These are phyloP conservation scores for Salvia rosmarinus DNA, from an alignment of 257 asterid species.

Conservation along the genomic window DNA sequence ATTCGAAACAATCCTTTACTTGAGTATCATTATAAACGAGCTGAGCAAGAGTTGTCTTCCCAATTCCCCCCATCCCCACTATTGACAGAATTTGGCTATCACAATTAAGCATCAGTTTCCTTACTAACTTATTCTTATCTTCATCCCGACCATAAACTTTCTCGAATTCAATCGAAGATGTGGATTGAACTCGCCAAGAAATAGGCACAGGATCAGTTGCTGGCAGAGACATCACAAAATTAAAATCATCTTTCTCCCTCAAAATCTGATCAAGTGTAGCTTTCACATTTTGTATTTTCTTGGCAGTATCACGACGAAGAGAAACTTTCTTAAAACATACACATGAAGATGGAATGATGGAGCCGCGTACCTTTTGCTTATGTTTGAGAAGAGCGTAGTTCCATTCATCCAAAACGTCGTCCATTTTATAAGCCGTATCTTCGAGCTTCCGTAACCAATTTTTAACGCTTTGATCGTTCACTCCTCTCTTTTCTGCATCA, in stretches of 20 bases:
- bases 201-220: background rate
- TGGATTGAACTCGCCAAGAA: constrained; percentile 15
- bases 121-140: constrained; percentile 25
- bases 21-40: background rate
- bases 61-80: background rate
- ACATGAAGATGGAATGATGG: constrained; percentile 19
- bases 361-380: background rate
- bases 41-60: background rate
- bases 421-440: constrained; percentile 14
- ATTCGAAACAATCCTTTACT: constrained; percentile 21
- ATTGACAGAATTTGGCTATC: background rate
- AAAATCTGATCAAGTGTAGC: too few species aligned
- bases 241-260: constrained; percentile 28
- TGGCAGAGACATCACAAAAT: constrained; percentile 9
- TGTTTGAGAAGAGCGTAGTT: background rate
- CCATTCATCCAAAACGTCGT: constrained; percentile 36
- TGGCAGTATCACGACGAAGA: constrained; percentile 22
- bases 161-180: constrained; percentile 27
- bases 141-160: constrained; percentile 33
- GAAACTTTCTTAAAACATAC: constrained; percentile 22
- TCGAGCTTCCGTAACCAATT: constrained; percentile 24
- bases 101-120: background rate
- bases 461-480: background rate
- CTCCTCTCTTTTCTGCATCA: constrained; percentile 17
- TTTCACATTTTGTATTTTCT: constrained; percentile 31